Base-by-base conservation (phyloP, 805 yeast genomes). In the Schizosaccharomyces lindneri region DNA sequence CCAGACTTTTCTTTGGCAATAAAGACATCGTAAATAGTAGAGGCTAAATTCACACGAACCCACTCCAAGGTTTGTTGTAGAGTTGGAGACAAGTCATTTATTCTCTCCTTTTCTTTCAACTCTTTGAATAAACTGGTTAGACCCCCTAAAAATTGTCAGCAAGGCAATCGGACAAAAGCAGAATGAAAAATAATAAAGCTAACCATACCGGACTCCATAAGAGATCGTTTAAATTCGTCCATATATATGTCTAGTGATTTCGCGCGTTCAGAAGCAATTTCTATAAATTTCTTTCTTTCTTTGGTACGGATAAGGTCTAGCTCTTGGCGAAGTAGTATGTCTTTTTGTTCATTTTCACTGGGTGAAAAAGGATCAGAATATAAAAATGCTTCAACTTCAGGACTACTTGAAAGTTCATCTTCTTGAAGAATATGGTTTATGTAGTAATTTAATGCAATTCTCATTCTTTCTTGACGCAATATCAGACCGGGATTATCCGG, bases 41-140 rank as follows among this genome's bases (percentile, higher is more conserved):
- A 85, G 0, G 97, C 87, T 7, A 87, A 71, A 69, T 88, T 90
- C 11, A 90, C 79, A 64, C 87, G 81, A 64, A 84, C 79, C 87
- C 95, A 84, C 66, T 85, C 87, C 55, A 87, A 75, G 65, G 89
- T 82, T 59, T 85, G 78, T 64, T 76, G 75, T 55, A 88, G 74
- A 48, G 85, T 75, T 1, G 85, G 84, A 5, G 90, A 79, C 60
- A 87, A 73, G 7, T 84, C 80, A 13, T 72, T 71, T 5, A 85
- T 76, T 15, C 72, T 73, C 0, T 73, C 70, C 48, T 81, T 78
- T 3, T 70, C 68, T 61, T 84, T 83, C 31, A 93, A 74, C 66
- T 87, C 95, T 36, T 75, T 68, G 65, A 90, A 82, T 11, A 90
- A 69, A 21, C 76, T 73, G 2, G 79, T 71, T 27, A 89, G 71